Conservation (phyloP, 768 basidiomycete species). For the Amanita pseudoporphyria region DNA sequence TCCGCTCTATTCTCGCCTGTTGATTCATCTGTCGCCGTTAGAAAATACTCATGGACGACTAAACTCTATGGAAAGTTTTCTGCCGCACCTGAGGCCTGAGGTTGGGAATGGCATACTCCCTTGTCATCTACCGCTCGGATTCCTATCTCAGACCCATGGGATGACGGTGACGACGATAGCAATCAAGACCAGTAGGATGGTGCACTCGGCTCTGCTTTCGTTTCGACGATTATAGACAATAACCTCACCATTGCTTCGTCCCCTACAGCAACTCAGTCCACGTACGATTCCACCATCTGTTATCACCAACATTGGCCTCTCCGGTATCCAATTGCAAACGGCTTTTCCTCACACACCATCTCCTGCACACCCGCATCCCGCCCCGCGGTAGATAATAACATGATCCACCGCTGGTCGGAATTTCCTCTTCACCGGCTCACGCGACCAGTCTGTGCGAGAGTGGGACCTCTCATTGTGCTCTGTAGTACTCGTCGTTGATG, state of each 20-base stretch:
- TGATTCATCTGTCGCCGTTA: constrained; percentile 56
- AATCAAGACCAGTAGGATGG: constrained; percentile 58
- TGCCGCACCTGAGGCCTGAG: constrained; percentile 44
- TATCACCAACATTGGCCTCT: no score
- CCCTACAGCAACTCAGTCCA: no score
- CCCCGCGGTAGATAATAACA: no score
- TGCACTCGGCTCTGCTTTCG: constrained; percentile 6
- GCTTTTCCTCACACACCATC: constrained; percentile 62
- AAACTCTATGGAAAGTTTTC: constrained; percentile 58
- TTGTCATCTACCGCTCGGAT: no score
- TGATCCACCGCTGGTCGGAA: constrained; percentile 69
- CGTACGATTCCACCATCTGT: no score
- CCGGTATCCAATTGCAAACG: constrained; percentile 71
- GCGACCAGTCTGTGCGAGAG: constrained; percentile 66
- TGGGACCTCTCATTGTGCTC: constrained; percentile 61
- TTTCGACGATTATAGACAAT: no score
- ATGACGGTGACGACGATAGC: constrained; percentile 63
- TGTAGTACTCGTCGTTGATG: constrained; percentile 54
- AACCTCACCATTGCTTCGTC: constrained; percentile 50
- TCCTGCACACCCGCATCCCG: constrained; percentile 54
- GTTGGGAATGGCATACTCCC: constrained; percentile 49
- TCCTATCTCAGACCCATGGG: constrained; percentile 10
- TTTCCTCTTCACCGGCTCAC: constrained; percentile 72
- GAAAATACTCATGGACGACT: constrained; percentile 57
- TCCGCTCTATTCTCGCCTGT: constrained; percentile 47